These are phyloP conservation scores for Jackrogersella minutella DNA, from an alignment of 495 filamentous ascomycete species.

Conservation along the genomic window DNA sequence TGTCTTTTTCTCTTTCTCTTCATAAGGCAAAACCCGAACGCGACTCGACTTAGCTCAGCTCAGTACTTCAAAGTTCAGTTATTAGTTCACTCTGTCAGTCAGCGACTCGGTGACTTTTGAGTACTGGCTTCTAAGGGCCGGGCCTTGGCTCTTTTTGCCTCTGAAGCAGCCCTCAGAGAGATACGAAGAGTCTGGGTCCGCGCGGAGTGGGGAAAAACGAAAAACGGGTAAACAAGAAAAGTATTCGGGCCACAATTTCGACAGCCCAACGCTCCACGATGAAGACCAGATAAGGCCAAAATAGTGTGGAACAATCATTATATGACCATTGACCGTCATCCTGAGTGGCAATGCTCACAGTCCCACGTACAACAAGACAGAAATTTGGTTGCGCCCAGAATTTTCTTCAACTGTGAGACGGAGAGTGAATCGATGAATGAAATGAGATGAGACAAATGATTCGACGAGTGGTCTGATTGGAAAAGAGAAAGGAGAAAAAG, in stretches of 20 bases:
- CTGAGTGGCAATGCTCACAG: constrained; percentile 29
- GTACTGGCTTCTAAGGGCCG: constrained; percentile 6
- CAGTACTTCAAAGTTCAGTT: not conserved
- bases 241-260: constrained; percentile 42
- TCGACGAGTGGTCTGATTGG: not conserved
- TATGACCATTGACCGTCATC: constrained; percentile 26
- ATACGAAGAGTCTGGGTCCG: constrained; percentile 13
- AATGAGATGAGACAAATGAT: not conserved
- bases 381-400: not conserved
- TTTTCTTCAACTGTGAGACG: too few relatives aligned
- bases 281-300: constrained; percentile 38
- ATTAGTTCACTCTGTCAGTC: not conserved
- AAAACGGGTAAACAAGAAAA: constrained; percentile 41
- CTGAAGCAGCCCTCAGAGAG: not conserved
- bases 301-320: constrained; percentile 34
- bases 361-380: constrained; percentile 10
- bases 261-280: constrained; percentile 40
- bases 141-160: constrained; percentile 13
- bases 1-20: not conserved
- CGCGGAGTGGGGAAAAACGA: constrained; percentile 28
- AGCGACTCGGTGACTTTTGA: constrained; percentile 11
- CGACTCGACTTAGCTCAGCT: constrained; percentile 18
- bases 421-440: too few relatives aligned
- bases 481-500: constrained; percentile 7
- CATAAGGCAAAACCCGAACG: not conserved